Percentiles rank a stretch among this genome's conserved stretches.
phyloP scores from a whole-genome alignment of 345 rosid genomes.

The Raphanus raphanistrum region DNA sequence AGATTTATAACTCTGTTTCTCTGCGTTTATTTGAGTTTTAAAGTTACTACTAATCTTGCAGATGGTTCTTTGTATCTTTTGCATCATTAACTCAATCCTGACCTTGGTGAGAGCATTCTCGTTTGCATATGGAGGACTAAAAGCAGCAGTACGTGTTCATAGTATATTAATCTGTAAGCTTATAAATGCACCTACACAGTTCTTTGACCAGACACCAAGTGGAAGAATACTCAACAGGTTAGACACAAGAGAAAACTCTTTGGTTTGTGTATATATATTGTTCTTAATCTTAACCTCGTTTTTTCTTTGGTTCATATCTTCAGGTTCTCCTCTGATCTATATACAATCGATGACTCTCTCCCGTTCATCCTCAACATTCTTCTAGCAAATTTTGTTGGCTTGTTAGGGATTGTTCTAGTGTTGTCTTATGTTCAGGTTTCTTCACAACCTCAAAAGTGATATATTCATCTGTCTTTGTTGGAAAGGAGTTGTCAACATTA shows the following conservation, averaged over 20 bases:
- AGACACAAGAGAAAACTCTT: slow-evolving; percentile 16
- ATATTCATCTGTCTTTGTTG: neutral
- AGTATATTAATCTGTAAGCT: slow-evolving; percentile 61
- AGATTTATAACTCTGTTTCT: neutral
- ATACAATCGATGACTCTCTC: slow-evolving; percentile 93
- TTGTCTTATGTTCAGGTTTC: slow-evolving; percentile 90
- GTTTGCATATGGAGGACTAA: slow-evolving; percentile 89
- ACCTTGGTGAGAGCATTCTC: slow-evolving; percentile 93
- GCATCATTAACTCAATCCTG: slow-evolving; percentile 62
- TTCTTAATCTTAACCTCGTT: slow-evolving; percentile 11
- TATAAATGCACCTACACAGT: slow-evolving; percentile 72
- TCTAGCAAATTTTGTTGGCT: slow-evolving; percentile 85
- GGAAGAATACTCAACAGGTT: slow-evolving; percentile 97
- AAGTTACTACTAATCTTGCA: slow-evolving; percentile 36
- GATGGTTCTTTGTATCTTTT: slow-evolving; percentile 76
- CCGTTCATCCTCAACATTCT: slow-evolving; percentile 95
- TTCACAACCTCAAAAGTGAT: neutral
- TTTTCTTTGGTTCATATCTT: slow-evolving; percentile 13
- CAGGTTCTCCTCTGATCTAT: slow-evolving; percentile 91
- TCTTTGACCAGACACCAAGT: slow-evolving; percentile 94
- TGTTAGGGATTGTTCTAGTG: slow-evolving; percentile 77
- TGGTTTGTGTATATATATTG: slow-evolving; percentile 1
- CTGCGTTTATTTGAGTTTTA: neutral
- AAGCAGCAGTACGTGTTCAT: slow-evolving; percentile 77
- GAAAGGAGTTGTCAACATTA: slow-evolving; percentile 2